Base-by-base conservation (phyloP, 2,329 filamentous ascomycete genomes). In the Ophiostoma quercus region DNA sequence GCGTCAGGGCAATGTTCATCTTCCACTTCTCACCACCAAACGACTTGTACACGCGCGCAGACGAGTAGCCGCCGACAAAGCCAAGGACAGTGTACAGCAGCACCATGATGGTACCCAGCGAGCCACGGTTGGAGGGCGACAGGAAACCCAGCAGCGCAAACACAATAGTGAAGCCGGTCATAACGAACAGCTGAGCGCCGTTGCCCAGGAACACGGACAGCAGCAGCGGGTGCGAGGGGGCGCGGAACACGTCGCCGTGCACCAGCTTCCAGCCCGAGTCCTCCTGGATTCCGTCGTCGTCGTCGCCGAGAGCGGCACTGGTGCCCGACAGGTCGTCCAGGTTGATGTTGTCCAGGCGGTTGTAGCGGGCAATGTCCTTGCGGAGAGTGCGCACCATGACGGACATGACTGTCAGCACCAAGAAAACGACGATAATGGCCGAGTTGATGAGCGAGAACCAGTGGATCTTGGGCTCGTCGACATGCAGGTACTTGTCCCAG, bases 381-480 rank as follows among this genome's bases (percentile, higher is more conserved):
- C 89, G 91, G 71, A 99, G 82, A 1, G 94, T 93, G 69, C 94
- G 88, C 70, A 96, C 84, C 19, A 99, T 84, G 66, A 98, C 92
- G n/a, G 94, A 96, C 79, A 90, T 90, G 73, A 99, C 95, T 75
- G 95, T 97, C 65, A 93, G 87, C 47, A 94, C 89, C 57, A 98
- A 84, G 80, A 98, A 95, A 67, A 97, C 85, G 67, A 99, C 94
- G 72, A 99, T 96, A 63, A 98, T 89, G 67, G 95, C 92, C 47
- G 94, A 97, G 80, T 97, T 97, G 80, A 98, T 91, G 67, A 99
- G 88, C 71, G 94, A 97, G 82, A 98, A 97, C 95, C 95, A 99
- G 79, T 99, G 95, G 75, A 99, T 98, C 83, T 95, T 96, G 68
- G 95, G 94, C 79, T 98, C 94, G 77, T 94, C 96, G 39, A 99